These are phyloP conservation scores for Colletotrichum sp. DNA, from an alignment of 2,329 filamentous ascomycete species.

Conservation along the genomic window DNA sequence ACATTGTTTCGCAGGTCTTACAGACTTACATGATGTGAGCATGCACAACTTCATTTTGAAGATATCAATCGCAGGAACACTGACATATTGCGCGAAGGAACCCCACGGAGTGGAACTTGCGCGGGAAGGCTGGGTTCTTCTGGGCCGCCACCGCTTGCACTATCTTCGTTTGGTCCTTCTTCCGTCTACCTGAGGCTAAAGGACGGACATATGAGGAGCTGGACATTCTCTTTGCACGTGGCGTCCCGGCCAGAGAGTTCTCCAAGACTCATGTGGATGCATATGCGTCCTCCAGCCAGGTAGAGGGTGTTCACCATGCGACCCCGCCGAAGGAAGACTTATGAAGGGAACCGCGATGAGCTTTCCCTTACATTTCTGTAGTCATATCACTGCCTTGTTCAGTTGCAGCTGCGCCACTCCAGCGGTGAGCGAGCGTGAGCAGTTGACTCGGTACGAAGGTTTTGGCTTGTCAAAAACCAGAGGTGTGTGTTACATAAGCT, in stretches of 20 bases:
- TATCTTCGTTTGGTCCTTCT: conserved; percentile 54
- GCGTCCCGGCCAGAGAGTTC: conserved; percentile 43
- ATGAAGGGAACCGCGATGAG: neutral
- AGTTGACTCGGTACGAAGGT: no score
- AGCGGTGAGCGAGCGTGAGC: no score
- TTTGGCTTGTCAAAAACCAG: neutral
- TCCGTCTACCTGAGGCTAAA: conserved; percentile 57
- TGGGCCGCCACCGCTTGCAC: conserved; percentile 47
- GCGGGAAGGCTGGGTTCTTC: conserved; percentile 48
- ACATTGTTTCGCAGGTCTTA: conserved; percentile 42
- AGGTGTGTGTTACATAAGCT: neutral
- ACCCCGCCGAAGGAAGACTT: neutral
- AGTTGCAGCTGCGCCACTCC: no score
- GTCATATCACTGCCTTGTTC: neutral
- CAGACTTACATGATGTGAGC: conserved; percentile 34
- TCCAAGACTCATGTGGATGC: conserved; percentile 35
- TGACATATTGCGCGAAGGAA: conserved; percentile 22
- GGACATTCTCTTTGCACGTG: conserved; percentile 55
- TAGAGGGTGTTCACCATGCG: neutral
- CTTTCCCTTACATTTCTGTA: neutral
- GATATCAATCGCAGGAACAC: neutral
- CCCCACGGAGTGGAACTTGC: conserved; percentile 40
- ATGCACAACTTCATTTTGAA: neutral
- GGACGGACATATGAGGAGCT: conserved; percentile 58
- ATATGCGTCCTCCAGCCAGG: neutral